Conservation (phyloP, 1,284 basidiomycete species). For the Rhizoctonia solani region DNA sequence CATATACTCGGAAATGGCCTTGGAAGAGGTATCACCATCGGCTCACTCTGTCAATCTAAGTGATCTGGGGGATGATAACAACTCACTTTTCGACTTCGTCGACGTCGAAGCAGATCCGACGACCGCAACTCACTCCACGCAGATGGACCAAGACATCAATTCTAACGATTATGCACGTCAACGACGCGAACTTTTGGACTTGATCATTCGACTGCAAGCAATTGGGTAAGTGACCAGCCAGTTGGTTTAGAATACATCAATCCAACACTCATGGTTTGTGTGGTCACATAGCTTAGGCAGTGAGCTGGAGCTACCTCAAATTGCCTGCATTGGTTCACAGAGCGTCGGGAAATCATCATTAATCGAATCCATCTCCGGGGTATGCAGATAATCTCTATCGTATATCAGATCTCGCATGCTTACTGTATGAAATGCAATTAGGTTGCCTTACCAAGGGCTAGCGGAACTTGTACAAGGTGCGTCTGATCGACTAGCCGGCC, state of each 20-base stretch:
- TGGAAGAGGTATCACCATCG: not conserved
- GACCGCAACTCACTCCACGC: not conserved
- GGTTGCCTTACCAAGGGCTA: conserved; percentile 40
- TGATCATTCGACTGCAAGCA: conserved; percentile 11
- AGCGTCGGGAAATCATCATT: conserved; percentile 63
- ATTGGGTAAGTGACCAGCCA: conserved; percentile 6
- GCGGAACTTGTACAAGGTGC: conserved; percentile 40
- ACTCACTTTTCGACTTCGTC: conserved; percentile 16
- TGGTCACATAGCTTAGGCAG: conserved; percentile 44
- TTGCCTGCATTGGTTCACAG: conserved; percentile 63
- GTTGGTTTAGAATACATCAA: too few species aligned
- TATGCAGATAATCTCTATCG: not conserved
- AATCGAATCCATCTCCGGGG: conserved; percentile 42
- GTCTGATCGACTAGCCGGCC: not conserved
- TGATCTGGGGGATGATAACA: not conserved
- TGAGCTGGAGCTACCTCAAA: conserved; percentile 55
- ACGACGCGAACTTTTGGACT: conserved; percentile 26
- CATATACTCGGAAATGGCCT: too few species aligned
- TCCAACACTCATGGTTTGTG: not conserved
- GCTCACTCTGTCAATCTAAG: not conserved
- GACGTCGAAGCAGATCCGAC: not conserved
- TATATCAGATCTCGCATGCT: not conserved
- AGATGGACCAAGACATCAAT: conserved; percentile 21
- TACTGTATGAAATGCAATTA: not conserved
- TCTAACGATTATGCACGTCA: conserved; percentile 25